These are phyloP conservation scores for Trichopus zeylanicus DNA, from an alignment of 116 monocot species.

Conservation along the genomic window DNA sequence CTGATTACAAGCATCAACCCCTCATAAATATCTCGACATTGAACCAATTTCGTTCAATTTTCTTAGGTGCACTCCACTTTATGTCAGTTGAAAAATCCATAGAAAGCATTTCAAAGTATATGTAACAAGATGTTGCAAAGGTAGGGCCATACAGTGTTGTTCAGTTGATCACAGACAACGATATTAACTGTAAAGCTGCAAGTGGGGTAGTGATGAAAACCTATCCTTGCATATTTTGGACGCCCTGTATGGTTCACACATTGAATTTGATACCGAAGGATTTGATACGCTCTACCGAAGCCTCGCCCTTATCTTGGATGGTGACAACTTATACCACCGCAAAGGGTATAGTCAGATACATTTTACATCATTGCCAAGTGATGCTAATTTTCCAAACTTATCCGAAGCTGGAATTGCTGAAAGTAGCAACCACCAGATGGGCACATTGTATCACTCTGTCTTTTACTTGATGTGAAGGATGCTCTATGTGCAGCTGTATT, in stretches of 20 bases:
- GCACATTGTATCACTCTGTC: conserved; percentile 28
- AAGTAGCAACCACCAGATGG: conserved; percentile 16
- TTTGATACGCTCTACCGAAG: conserved; percentile 7
- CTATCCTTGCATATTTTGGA: conserved; percentile 44
- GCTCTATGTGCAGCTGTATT: conserved; percentile 22
- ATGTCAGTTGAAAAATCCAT: conserved; percentile 20
- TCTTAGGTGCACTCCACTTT: conserved; percentile 34
- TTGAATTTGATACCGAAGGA: conserved; percentile 41
- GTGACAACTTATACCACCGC: conserved; percentile 20
- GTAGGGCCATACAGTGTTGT: conserved; percentile 40
- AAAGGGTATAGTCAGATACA: conserved; percentile 40
- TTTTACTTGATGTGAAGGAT: conserved; percentile 33
- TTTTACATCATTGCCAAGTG: conserved; percentile 30
- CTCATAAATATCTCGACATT: conserved; percentile 32
- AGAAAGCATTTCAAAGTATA: conserved; percentile 23
- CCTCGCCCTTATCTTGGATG: conserved; percentile 22
- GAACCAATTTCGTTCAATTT: conserved; percentile 46
- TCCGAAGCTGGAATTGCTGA: conserved; percentile 35
- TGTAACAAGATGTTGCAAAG: conserved; percentile 27
- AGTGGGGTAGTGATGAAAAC: conserved; percentile 26
- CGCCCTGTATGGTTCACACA: conserved; percentile 40
- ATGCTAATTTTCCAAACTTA: conserved; percentile 24
- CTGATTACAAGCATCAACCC: conserved; percentile 23
- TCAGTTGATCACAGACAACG: conserved; percentile 41
- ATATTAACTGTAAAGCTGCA: conserved; percentile 17